Base-by-base conservation (phyloP, 2,329 filamentous ascomycete genomes). In the Coniochaeta pulveracea region DNA sequence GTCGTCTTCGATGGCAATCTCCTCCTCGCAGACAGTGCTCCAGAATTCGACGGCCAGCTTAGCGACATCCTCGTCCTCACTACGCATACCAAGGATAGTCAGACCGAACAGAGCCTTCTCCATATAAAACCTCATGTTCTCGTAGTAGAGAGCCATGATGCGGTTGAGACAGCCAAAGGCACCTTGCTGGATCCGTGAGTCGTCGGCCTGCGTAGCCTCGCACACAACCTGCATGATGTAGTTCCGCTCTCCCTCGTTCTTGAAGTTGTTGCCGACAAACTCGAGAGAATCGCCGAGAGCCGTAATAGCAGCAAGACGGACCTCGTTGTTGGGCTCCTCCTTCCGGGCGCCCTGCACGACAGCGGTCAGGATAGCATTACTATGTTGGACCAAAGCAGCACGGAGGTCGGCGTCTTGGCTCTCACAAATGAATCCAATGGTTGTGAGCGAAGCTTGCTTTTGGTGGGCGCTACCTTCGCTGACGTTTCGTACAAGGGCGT, bases 211-310 rank as follows among this genome's bases (percentile, higher is more conserved):
- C 35, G 91, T 98, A 47, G 91, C 91, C 67, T 98, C 91, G 63
- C 91, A 98, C 50, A 98, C 85, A 44, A 98, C 91, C 66, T 98
- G 91, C 91, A 98, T 98, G 54, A 98, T 98, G 68, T 96, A 98
- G 66, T 98, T 98, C 47, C 91, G 80, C 70, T 98, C 91, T 50
- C 89, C 91, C 61, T 98, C 91, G 51, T 96, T 91, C 62, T 95
- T 93, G 61, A 98, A 98, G 66, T 98, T 98, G 63, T 85, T 93
- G 44, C 86, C 77, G 37, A 98, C 89, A 52, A 98, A 98, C 60
- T 98, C 91, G 39, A 96, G 79, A 24, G 89, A 95, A 60, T 98
- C 91, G 48, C 88, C 85, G 27, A 98, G 79, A 28, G 91, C 91
- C 32, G 84, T 84, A 54, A 98, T 91, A 52, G 91, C 91, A 34